Base-by-base conservation (phyloP, 2,329 filamentous ascomycete species). In the Penicillium janthinellum region DNA sequence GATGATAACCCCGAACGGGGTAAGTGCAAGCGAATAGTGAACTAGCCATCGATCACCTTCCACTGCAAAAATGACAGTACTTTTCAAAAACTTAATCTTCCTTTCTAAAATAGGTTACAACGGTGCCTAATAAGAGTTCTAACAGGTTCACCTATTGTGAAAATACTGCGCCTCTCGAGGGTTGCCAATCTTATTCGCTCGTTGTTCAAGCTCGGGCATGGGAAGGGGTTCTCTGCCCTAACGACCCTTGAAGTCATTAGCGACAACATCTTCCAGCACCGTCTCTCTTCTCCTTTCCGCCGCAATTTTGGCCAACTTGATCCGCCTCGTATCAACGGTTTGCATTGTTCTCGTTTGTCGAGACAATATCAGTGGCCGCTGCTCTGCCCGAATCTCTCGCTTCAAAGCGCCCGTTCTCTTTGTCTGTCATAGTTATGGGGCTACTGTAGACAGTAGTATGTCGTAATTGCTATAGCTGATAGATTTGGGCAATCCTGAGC, bases 191-290 rank as follows among this genome's bases (percentile, higher is more conserved):
- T 28, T 6, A 1, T 28, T 28, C 25, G 6, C 5, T 28, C 6
- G 25, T 10, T 41, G 3, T 20, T 22, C 22, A 22, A 41, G n/a
- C 39, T 41, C n/a, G 4, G 8, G 3, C 39, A 28, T 5, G 25
- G 5, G 25, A 28, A 28, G 5, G 25, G 25, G 7, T 28, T 28
- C 25, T 28, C 1, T 5, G 4, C 5, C 1, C 39, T 37, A 60
- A 35, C 31, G 50, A 35, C 37, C 65, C 47, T 70, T 73, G 62
- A 76, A 62, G 57, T 77, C 75, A 20, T 71, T 69, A 60, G 76
- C 71, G n/a, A 77, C 75, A 25, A 82, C 73, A 67, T 81, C 79
- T 54, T 80, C 76, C 62, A 82, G 64, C 4, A 82, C 75, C 0
- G 75, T 72, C 64, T 80, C 71, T 0, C 76, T 74, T 15, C 71